These are phyloP conservation scores for Porcisia hertigi DNA, from an alignment of 208 protist genomes.

Conservation along the genomic window DNA sequence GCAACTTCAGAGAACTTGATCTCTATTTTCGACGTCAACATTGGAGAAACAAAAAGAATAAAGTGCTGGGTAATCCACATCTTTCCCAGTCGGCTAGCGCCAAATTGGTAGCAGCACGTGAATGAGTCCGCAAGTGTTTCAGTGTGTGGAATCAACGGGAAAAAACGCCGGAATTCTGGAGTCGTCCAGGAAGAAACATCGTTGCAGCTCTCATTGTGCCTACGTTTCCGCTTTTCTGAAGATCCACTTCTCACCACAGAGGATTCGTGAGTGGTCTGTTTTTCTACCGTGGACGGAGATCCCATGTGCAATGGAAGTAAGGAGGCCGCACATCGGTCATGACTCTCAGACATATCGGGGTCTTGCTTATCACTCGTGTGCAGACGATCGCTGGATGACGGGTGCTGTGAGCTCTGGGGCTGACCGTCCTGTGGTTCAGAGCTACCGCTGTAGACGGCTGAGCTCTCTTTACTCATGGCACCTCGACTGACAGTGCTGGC, in stretches of 20 bases:
- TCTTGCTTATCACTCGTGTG: conserved; percentile 1
- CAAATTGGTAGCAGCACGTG: conserved; percentile 58
- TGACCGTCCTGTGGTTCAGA: conserved; percentile 15
- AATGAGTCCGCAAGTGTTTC: conserved; percentile 50
- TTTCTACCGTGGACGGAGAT: neutral
- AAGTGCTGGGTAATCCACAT: conserved; percentile 53
- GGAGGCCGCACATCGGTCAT: neutral
- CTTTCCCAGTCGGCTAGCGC: conserved; percentile 52
- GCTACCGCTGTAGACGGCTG: neutral
- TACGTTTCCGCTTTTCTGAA: conserved; percentile 11
- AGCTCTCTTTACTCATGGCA: conserved; percentile 3
- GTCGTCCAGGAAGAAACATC: neutral
- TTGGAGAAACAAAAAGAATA: conserved; percentile 58
- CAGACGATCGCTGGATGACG: neutral
- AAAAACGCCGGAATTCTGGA: conserved; percentile 33
- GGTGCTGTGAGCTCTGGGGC: neutral
- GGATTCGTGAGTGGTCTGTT: neutral
- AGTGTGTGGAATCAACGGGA: conserved; percentile 37
- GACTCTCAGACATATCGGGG: neutral
- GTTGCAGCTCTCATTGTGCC: neutral
- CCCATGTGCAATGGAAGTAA: neutral
- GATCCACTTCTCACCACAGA: neutral
- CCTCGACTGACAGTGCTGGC: neutral
- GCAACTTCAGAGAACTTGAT: conserved; percentile 47
- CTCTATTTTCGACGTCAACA: conserved; percentile 45